Base-by-base conservation (phyloP, 352 stramenopile genomes). In the Phytopythium montanum region DNA sequence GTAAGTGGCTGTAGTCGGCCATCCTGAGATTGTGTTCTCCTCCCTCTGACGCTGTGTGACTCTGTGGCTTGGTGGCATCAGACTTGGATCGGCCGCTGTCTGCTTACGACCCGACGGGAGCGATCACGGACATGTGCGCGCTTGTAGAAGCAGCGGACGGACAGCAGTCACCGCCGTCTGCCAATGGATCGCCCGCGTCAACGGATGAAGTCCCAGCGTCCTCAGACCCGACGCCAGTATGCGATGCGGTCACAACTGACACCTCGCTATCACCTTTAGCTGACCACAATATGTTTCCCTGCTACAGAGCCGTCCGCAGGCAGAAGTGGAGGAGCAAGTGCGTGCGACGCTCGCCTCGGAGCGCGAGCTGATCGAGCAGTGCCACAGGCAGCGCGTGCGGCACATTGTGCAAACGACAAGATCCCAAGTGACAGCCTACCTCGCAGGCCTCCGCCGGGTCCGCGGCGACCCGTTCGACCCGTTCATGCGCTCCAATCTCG, bases 321-420 rank as follows among this genome's bases (percentile, higher is more conserved):
- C 68, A 12, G 53, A 71, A 48, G 54, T 76, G 5, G 73, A 79
- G 21, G 41, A 9, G 0, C 52, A 59, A 44, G 70, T 88, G n/a
- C 59, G 67, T 16, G 42, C 53, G 6, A 46, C 80, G 41, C 63
- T 86, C 26, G 61, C 69, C 5, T 48, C 71, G 26, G 64, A 75
- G 13, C 34, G 76, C 13, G 65, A 65, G 9, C 39, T 63, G 2
- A 58, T 88, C 21, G 54, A 85, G 59, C 38, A 61, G 41, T 86
- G 78, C 41, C 72, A 87, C 62, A 59, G 61, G 33, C 61, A 61
- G 41, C 65, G 76, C 59, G 70, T 87, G 26, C 59, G 57, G 12
- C 62, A 72, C 46, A 66, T 76, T 33, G 41, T 87, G 13, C 38
- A 34, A 19, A 54, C 65, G 19, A 81, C 70, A 46, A 66, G 76